These are phyloP conservation scores for Blastobotrys parvus DNA, from an alignment of 805 yeast species.

Conservation along the genomic window DNA sequence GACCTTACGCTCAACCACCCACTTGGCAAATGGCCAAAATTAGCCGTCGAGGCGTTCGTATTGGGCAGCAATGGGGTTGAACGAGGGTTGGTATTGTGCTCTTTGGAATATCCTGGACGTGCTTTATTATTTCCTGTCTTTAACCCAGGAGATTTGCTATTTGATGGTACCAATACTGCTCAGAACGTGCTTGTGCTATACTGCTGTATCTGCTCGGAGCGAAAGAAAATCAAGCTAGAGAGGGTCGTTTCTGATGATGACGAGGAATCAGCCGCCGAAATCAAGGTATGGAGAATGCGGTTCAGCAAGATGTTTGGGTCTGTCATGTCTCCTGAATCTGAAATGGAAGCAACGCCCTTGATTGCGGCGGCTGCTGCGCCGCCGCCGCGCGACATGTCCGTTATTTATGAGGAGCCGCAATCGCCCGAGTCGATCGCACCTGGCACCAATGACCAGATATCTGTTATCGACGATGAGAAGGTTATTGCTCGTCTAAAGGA, in stretches of 20 bases:
- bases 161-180: not conserved
- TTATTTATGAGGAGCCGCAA: not conserved
- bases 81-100: constrained; percentile 15
- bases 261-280: not conserved
- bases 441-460: not conserved
- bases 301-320: not conserved
- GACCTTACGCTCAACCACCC: constrained; percentile 13
- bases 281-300: not conserved
- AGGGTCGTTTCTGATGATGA: not conserved
- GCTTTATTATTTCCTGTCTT: constrained; percentile 18
- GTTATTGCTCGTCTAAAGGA: too few species aligned
- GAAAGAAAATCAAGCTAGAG: not conserved
- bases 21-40: constrained; percentile 1
- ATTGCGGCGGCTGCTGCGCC: not conserved
- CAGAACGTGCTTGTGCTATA: not conserved
- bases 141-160: constrained; percentile 2
- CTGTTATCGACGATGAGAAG: not conserved
- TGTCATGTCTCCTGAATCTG: too few species aligned
- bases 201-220: not conserved
- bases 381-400: too few species aligned
- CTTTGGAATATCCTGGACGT: constrained; percentile 17
- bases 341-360: not conserved
- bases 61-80: constrained; percentile 2
- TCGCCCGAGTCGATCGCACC: not conserved
- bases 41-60: constrained; percentile 13